Evolutionary conservation across 2,329 filamentous ascomycete species (phyloP).

Genomic region (Pseudocercospora vitis): DNA sequence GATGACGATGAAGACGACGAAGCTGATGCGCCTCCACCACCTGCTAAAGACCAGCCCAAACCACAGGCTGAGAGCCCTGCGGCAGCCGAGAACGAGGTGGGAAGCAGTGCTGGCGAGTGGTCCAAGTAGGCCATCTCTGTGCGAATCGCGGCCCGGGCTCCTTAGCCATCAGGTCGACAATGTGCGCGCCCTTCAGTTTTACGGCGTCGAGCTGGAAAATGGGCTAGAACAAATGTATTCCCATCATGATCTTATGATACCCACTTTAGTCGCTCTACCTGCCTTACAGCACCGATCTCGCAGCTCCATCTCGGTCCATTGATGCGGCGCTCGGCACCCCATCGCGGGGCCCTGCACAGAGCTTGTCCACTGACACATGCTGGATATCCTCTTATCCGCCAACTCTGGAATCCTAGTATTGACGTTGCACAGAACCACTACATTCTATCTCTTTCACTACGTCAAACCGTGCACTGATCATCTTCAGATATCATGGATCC

Average conservation of each 20-base stretch:
- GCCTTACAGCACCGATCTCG: background rate
- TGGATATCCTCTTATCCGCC: conserved; percentile 19
- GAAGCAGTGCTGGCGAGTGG: conserved; percentile 30
- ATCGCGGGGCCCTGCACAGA: conserved; percentile 20
- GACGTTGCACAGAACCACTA: conserved; percentile 9
- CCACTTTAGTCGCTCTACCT: conserved; percentile 10
- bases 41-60: conserved; percentile 29
- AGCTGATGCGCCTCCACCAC: conserved; percentile 37
- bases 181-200: no score
- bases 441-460: background rate
- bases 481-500: conserved; percentile 36
- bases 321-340: conserved; percentile 10
- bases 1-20: conserved; percentile 46
- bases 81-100: conserved; percentile 21
- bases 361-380: conserved; percentile 21
- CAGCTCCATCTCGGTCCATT: conserved; percentile 14
- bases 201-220: no score
- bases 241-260: conserved; percentile 12
- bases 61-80: conserved; percentile 13
- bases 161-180: no score
- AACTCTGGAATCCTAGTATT: conserved; percentile 14
- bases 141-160: no score
- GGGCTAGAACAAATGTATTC: conserved; percentile 6
- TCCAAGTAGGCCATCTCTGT: conserved; percentile 6
- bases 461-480: background rate